These are phyloP conservation scores for Cladosporium austrohemisphaericum DNA, from an alignment of 2,329 filamentous ascomycete species.

Conservation along the genomic window DNA sequence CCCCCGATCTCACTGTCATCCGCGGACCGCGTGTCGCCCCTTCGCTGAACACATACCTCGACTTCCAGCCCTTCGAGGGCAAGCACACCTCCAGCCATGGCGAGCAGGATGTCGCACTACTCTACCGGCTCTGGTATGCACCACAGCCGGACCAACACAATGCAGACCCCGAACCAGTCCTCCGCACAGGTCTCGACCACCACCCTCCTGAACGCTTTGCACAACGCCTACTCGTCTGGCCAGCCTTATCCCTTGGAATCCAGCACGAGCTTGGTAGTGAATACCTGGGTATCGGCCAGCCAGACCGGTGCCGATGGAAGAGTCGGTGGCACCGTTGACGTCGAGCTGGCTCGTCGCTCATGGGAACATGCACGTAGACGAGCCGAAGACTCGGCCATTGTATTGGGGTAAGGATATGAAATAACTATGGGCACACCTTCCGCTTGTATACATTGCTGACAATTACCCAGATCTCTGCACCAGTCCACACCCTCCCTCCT, in stretches of 20 bases:
- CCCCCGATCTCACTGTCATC: background rate
- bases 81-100: constrained; percentile 44
- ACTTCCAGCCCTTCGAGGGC: constrained; percentile 2
- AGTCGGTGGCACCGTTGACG: constrained; percentile 74
- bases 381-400: constrained; percentile 91
- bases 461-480: constrained; percentile 68
- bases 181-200: constrained; percentile 84
- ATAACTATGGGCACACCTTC: background rate
- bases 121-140: constrained; percentile 57
- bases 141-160: constrained; percentile 50
- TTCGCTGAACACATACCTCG: constrained; percentile 4
- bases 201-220: constrained; percentile 84
- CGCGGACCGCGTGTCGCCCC: background rate
- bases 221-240: constrained; percentile 79
- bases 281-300: constrained; percentile 85
- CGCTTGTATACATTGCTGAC: background rate
- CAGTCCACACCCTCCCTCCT: constrained; percentile 82
- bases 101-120: constrained; percentile 59
- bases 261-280: constrained; percentile 86
- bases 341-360: constrained; percentile 70
- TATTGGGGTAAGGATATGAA: constrained; percentile 83
- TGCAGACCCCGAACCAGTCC: constrained; percentile 48
- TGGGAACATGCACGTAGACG: constrained; percentile 96
- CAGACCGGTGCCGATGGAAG: constrained; percentile 66
- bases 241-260: constrained; percentile 85